Conservation (phyloP, 441 rosid genomes). For the Iberis amara region DNA sequence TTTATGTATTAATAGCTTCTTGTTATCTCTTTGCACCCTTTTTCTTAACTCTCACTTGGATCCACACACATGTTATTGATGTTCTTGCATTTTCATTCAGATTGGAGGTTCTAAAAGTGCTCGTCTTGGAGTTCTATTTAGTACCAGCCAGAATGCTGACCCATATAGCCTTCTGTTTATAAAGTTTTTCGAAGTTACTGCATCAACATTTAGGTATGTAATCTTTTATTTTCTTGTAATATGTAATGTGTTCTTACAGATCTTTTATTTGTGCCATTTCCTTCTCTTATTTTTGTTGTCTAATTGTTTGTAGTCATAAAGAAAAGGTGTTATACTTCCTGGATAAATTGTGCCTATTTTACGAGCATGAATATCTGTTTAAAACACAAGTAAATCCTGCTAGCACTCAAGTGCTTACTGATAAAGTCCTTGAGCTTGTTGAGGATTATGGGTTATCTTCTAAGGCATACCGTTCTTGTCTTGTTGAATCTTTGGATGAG, state of each 20-base stretch:
- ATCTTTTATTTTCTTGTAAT: slow-evolving; percentile 22
- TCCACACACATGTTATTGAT: slow-evolving; percentile 18
- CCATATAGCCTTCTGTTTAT: slow-evolving; percentile 53
- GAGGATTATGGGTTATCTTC: slow-evolving; percentile 63
- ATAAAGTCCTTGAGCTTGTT: slow-evolving; percentile 69
- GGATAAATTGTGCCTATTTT: slow-evolving; percentile 70
- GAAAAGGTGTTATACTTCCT: slow-evolving; percentile 63
- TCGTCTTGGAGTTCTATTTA: slow-evolving; percentile 82
- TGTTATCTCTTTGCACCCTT: slow-evolving; percentile 14
- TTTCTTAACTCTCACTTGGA: slow-evolving; percentile 15
- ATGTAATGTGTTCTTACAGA: slow-evolving; percentile 8
- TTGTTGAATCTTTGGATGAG: slow-evolving; percentile 43
- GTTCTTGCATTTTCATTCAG: slow-evolving; percentile 44
- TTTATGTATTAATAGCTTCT: slow-evolving; percentile 24
- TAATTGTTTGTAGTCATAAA: slow-evolving; percentile 57
- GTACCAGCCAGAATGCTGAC: slow-evolving; percentile 46
- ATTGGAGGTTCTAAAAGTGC: slow-evolving; percentile 70
- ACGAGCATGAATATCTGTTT: slow-evolving; percentile 55
- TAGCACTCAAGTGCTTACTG: slow-evolving; percentile 47
- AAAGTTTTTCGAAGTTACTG: slow-evolving; percentile 62
- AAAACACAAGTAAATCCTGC: slow-evolving; percentile 46
- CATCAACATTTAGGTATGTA: slow-evolving; percentile 70
- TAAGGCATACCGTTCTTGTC: slow-evolving; percentile 50
- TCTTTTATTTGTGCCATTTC: slow-evolving; percentile 13
- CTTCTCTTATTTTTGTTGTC: slow-evolving; percentile 22